Evolutionary conservation across 192 early-diverging fungal genomes (phyloP), one percentile per base, ranked within the genome.

Genomic region (Coemansia interrupta): DNA sequence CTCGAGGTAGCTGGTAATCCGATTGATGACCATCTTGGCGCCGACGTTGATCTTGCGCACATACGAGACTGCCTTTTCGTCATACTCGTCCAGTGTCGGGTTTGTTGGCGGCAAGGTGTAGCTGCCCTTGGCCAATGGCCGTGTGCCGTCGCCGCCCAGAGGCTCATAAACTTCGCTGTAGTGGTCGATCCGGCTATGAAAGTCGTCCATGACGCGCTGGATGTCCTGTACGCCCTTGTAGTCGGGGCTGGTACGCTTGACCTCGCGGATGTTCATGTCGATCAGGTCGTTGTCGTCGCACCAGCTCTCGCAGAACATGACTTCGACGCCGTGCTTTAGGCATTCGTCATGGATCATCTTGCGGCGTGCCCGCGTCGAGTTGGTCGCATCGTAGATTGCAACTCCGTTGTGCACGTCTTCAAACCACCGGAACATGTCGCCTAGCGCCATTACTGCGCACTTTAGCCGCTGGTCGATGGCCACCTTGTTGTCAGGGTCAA

Each of bases 311-410:
- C 98, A 89, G 67, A 98, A 99, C 82, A 99, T 89, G 13, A 95
- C 90, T 52, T 97, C 87, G 58, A 97, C 84, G 50, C 87, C 83
- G 38, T 88, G 73, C 54, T 82, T 82, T 11, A 82, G 75, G 60
- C 89, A 91, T 29, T 78, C 68, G n/a, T 90, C 83, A 29, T 86
- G 63, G 15, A 97, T 82, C 70, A 85, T 82, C 54, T 81, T 66
- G 53, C 97, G 73, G 55, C 97, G 81, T 23, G 88, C 83, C 10
- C 69, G 80, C 3, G 97, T 99, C 29, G 93, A 92, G 70, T 99
- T 99, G 12, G 97, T 99, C 26, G 96, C 97, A 70, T 99, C 97
- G 64, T 97, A 98, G n/a, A 98, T 79, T 0, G 92, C 95, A 22
- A 98, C 92, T 19, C 89, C 85, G 20, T 86, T 90, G 28, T 86